Evolutionary conservation across 2,329 filamentous ascomycete species (phyloP), one percentile per base, ranked within the genome.

Genomic region (Xylaria sp.): DNA sequence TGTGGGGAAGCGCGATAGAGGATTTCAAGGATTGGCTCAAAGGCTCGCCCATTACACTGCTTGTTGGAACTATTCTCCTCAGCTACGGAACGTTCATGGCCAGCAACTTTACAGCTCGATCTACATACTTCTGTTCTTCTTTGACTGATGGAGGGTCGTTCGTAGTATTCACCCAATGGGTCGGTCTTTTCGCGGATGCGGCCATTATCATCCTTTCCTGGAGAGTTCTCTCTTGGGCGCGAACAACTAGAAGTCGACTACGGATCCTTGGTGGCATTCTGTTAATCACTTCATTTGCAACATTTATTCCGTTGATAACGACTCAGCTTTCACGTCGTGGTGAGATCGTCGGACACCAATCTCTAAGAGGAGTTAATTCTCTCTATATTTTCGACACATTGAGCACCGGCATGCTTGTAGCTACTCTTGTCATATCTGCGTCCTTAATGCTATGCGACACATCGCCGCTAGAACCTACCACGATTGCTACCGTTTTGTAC

Each of bases 41-140:
- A 53, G 79, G 80, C 20, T 83, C 84, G 0, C 78, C 80, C 10
- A 73, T 81, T 3, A 77, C 79, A 51, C 76, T 82, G 20, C 71
- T 83, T 2, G 57, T 79, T 23, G 79, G 80, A 53, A 78, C 78
- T 5, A 6, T 81, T 20, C 66, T 83, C n/a, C 77, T 87, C 48
- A 79, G 80, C 11, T 78, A 79, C 4, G 84, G 84, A 2, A 80
- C 83, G 3, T 85, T 80, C 64, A 74, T 82, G 2, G 77, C 81
- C 17, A 73, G 80, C 2, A 77, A 79, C 15, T 79, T 81, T n/a
- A 77, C 78, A 3, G 73, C 76, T 20, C 77, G 74, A n/a, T 87
- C 86, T 13, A 86, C 84, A 0, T 87, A 84, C 66, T 82, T 87
- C 65, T 89, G 87, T 72, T 84, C 86, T 20, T 71, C 79, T 4